phyloP scores from a whole-genome alignment of 805 yeast genomes.

The Pichia heedii region DNA sequence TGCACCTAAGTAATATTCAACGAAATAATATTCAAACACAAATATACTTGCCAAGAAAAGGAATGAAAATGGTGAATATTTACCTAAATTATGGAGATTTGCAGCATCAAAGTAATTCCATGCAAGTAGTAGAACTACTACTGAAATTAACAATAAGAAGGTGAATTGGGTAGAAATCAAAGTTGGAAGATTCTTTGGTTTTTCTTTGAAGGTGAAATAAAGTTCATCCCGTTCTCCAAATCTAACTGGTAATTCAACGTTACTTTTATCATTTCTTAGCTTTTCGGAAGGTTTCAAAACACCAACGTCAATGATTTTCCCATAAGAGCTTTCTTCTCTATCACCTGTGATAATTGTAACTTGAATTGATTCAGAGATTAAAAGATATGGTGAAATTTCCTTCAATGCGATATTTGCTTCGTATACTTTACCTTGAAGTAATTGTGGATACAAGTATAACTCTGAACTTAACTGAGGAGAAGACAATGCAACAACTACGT shows the following conservation, averaged over 20 bases:
- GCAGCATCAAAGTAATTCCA: conserved; percentile 34
- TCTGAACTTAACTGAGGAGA: conserved; percentile 9
- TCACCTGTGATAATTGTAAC: conserved; percentile 25
- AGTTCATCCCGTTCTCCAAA: conserved; percentile 53
- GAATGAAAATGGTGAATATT: conserved; percentile 23
- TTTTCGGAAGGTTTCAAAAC: conserved; percentile 13
- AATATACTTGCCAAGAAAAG: conserved; percentile 38
- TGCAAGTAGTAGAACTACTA: conserved; percentile 32
- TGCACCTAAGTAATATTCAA: conserved; percentile 49
- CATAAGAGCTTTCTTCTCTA: conserved; percentile 9
- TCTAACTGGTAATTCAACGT: conserved; percentile 23
- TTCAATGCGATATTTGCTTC: conserved; percentile 11
- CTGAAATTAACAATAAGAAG: conserved; percentile 32
- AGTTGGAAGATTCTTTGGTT: conserved; percentile 44
- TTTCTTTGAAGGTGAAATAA: conserved; percentile 47
- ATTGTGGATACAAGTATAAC: conserved; percentile 18
- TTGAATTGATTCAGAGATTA: conserved; percentile 12
- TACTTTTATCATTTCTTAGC: conserved; percentile 6
- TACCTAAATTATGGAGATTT: conserved; percentile 28
- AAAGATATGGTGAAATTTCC: conserved; percentile 19
- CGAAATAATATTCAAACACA: conserved; percentile 44
- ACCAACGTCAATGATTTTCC: conserved; percentile 14
- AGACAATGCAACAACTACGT: conserved; percentile 20
- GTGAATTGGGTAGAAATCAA: conserved; percentile 45
- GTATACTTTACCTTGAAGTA: conserved; percentile 7